Conservation (phyloP, 1,139 yeast species). For the Scheffersomyces parashehatae region DNA sequence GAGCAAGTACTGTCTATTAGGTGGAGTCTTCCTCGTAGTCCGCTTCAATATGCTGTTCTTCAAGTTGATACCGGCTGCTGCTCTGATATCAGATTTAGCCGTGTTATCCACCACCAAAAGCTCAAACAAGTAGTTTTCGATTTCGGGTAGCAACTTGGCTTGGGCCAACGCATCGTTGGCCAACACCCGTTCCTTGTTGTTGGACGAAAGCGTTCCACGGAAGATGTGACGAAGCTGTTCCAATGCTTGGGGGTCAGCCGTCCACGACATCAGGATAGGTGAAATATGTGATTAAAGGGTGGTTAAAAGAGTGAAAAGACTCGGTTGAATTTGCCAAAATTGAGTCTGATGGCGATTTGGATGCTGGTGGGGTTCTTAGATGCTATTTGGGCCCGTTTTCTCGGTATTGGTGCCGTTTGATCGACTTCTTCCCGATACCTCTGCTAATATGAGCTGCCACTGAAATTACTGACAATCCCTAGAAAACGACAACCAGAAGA, state of each 20-base stretch:
- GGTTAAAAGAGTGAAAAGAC: no score
- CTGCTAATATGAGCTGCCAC: no score
- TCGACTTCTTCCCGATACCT: no score
- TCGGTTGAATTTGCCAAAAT: no score
- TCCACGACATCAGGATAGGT: conserved; percentile 39
- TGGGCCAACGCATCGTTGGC: conserved; percentile 66
- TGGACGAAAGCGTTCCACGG: conserved; percentile 64
- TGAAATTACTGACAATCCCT: no score
- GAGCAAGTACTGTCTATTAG: conserved; percentile 55
- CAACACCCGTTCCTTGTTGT: conserved; percentile 55
- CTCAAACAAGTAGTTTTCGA: conserved; percentile 74
- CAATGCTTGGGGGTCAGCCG: conserved; percentile 61
- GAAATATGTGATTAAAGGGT: no score
- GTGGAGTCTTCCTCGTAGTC: conserved; percentile 15
- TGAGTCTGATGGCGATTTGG: no score
- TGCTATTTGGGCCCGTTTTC: no score
- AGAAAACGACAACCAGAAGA: no score
- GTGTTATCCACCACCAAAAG: conserved; percentile 57
- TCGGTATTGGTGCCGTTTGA: no score
- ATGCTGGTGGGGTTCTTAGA: no score
- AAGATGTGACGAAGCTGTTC: conserved; percentile 65
- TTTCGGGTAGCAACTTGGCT: conserved; percentile 71
- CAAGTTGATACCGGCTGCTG: conserved; percentile 84
- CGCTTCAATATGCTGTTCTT: conserved; percentile 65
- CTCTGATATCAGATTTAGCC: conserved; percentile 62